Base-by-base conservation (phyloP, 805 yeast species). In the Lipomyces mesembrius region DNA sequence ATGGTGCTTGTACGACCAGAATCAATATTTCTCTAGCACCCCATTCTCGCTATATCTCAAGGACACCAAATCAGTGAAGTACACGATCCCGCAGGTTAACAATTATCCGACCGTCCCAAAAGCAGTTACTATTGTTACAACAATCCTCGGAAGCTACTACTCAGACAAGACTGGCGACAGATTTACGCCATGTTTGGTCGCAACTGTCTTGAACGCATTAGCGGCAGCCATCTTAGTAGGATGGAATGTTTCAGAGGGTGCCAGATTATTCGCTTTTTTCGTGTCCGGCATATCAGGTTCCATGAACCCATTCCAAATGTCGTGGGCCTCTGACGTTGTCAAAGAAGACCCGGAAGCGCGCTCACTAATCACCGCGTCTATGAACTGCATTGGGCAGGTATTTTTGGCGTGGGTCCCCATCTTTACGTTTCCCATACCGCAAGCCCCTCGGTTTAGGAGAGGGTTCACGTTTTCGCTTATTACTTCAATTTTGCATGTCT, bases 151-250 rank as follows among this genome's bases (percentile, higher is more conserved):
- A 12, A 17, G 69, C 20, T 67, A 62, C 52, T 67, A 67, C 51
- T 54, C 70, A 3, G 70, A 67, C 58, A 67, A 67, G 39, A 67
- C 70, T 11, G 65, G 65, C 52, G 70, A 67, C 57, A 59, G 68
- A 4, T 67, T 57, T 53, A n/a, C 60, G 6, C 70, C 70, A 3
- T 88, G 91, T 69, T 82, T 93, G 68, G 86, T 93, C 60, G 87
- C 87, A 66, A 87, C 93, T 1, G 89, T 96, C 0, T 79, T 92
- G 69, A 85, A 87, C 11, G 84, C 92, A 70, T 91, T 88, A 74
- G 80, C 94, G 0, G 76, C 90, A 55, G 86, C 91, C 73, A 86
- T 88, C 7, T 81, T 87, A 57, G 80, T 88, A 62, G 84, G 90
- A 0, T 88, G 82, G 76, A 43, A 67, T 27, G 69, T 67, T n/a